A percentile compares a stretch with the other conserved stretches of the same genome.
phyloP scores from a whole-genome alignment of 257 asterid genomes.

The Leonotis leonurus region DNA sequence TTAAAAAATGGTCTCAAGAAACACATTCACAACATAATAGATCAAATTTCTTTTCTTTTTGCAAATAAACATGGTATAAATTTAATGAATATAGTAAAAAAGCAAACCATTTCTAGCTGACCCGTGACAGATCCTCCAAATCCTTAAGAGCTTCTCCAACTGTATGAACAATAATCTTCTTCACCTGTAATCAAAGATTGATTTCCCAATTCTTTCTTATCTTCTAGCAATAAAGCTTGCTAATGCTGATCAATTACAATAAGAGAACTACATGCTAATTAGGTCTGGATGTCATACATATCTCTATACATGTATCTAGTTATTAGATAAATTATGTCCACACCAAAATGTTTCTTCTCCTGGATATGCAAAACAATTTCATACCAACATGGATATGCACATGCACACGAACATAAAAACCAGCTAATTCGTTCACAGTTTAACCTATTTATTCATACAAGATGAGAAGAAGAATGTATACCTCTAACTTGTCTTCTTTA shows the following conservation, averaged over 20 bases:
- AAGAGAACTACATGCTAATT: neutral
- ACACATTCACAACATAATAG: neutral
- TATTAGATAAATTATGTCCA: neutral
- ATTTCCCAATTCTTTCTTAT: neutral
- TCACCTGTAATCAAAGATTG: constrained; percentile 41
- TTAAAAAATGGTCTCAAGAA: neutral
- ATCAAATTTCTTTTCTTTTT: neutral
- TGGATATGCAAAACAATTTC: neutral
- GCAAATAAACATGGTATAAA: constrained; percentile 1
- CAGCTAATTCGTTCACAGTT: neutral
- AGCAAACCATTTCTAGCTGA: constrained; percentile 21
- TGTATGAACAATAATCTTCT: constrained; percentile 63
- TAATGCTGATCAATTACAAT: neutral
- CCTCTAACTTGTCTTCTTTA: constrained; percentile 88
- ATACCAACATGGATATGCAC: neutral
- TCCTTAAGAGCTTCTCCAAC: constrained; percentile 28
- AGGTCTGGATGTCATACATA: neutral
- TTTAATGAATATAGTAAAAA: neutral
- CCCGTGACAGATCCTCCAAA: constrained; percentile 20
- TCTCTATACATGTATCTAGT: neutral
- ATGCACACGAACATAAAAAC: neutral
- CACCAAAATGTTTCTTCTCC: neutral
- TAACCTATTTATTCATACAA: neutral
- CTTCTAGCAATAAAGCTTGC: neutral
- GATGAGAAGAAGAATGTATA: constrained; percentile 15